phyloP scores from a whole-genome alignment of 1,284 basidiomycete species.

The Cutaneotrichosporon cavernicola region DNA sequence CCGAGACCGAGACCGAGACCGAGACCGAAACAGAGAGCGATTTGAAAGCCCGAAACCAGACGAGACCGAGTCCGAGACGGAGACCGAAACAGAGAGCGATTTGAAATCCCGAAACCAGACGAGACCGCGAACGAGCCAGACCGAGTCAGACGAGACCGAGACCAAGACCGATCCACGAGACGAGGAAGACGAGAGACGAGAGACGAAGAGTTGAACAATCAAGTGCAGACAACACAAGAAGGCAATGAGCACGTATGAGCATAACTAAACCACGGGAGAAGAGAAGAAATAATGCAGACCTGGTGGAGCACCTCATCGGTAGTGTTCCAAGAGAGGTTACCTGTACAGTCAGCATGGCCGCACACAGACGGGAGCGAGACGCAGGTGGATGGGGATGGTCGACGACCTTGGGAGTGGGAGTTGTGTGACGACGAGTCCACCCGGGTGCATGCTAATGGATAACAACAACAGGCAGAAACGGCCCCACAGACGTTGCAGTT shows the following conservation, averaged over 20 bases:
- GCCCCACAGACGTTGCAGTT: background rate
- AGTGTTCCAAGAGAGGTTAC: conserved; percentile 70
- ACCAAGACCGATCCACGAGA: conserved; percentile 11
- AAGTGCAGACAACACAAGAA: conserved; percentile 19
- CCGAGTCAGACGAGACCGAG: conserved; percentile 10
- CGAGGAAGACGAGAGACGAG: conserved; percentile 22
- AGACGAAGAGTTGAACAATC: conserved; percentile 8
- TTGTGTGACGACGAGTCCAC: background rate
- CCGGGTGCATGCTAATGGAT: background rate
- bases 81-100: too few relatives aligned
- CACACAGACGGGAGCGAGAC: background rate
- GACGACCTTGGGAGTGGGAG: background rate
- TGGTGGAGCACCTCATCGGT: conserved; percentile 80
- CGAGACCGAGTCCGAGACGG: background rate
- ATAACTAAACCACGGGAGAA: conserved; percentile 66
- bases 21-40: too few relatives aligned
- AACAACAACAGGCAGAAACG: background rate
- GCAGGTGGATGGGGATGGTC: background rate
- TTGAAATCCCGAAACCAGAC: conserved; percentile 1
- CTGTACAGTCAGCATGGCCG: conserved; percentile 28
- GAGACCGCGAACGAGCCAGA: conserved; percentile 9
- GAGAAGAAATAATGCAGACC: conserved; percentile 58
- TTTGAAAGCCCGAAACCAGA: conserved; percentile 1
- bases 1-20: conserved; percentile 4
- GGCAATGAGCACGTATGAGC: conserved; percentile 54